Base-by-base conservation (phyloP, 768 basidiomycete genomes). In the Scleroderma bovista region DNA sequence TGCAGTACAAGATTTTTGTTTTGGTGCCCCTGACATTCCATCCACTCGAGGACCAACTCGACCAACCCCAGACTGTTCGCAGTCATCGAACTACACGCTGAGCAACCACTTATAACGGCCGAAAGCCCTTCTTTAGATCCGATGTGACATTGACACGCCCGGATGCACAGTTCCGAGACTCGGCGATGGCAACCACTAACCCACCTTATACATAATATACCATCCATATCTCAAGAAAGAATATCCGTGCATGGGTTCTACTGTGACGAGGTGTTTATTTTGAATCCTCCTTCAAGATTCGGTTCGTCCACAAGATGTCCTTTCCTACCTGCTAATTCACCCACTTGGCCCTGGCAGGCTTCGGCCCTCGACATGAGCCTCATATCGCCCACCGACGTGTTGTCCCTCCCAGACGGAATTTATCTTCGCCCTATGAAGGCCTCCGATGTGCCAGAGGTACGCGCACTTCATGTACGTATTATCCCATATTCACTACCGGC, bases 401-500 rank as follows among this genome's bases (percentile, higher is more conserved):
- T 29, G 19, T 13, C 40, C 17, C 34, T 44, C 11, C 51, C 48
- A 23, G 42, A 44, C 8, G 48, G 43, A 7, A 19, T 68, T 26
- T 33, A 24, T 16, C 45, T 66, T 7, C 65, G 65, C 8, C 22
- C 48, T 19, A 65, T 66, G 65, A 66, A 57, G 22, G 45, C 62
- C 32, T 59, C 65, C 2, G 65, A 66, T 26, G 50, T 69, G 24
- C 54, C 56, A 13, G 57, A 59, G 29, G 55, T 69, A 22, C 60
- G 63, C 43, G 43, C 47, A 17, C 39, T 66, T 19, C 65, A 66
- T 36, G 65, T 63, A 38, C 38, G 67, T 48, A 26, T 6, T 31
- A 8, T 20, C 16, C 29, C 42, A 2, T 26, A 29, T 6, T n/a
- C 13, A 39, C 8, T 5, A 15, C 9, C 26, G 19, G 39, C 12